Percentiles rank a stretch among this genome's conserved stretches.
Evolutionary conservation across 73 alveolate genomes (phyloP).

Genomic region (Urostyla sp.): DNA sequence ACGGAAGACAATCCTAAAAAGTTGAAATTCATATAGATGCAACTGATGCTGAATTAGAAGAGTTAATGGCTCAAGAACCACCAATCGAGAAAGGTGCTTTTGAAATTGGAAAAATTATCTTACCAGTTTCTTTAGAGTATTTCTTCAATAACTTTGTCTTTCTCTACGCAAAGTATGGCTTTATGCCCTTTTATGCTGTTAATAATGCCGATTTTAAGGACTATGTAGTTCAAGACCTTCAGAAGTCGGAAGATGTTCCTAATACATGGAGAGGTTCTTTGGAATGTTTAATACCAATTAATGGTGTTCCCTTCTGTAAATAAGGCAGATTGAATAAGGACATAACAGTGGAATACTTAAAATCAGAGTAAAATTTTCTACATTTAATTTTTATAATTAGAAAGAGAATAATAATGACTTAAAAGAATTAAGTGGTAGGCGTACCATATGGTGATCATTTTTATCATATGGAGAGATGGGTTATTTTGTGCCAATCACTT

Average conservation of each 20-base stretch:
- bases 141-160: constrained; percentile 17
- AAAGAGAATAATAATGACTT: background rate
- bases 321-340: background rate
- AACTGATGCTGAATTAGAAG: constrained; percentile 12
- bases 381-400: background rate
- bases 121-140: background rate
- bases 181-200: background rate
- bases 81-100: background rate
- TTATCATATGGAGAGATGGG: constrained; percentile 44
- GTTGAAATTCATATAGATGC: background rate
- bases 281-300: constrained; percentile 13
- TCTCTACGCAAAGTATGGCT: background rate
- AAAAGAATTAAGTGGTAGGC: background rate
- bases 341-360: background rate
- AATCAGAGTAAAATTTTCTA: constrained; percentile 1
- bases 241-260: background rate
- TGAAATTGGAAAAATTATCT: background rate
- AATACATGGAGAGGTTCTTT: background rate
- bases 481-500: background rate
- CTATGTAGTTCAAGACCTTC: background rate
- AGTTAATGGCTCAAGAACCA: background rate
- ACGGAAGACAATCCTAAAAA: too few relatives aligned
- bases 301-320: constrained; percentile 41
- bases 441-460: constrained; percentile 60
- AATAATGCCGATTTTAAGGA: background rate